Conservation (phyloP, 192 early-diverging fungal species). For the Oehlia diaphana region DNA sequence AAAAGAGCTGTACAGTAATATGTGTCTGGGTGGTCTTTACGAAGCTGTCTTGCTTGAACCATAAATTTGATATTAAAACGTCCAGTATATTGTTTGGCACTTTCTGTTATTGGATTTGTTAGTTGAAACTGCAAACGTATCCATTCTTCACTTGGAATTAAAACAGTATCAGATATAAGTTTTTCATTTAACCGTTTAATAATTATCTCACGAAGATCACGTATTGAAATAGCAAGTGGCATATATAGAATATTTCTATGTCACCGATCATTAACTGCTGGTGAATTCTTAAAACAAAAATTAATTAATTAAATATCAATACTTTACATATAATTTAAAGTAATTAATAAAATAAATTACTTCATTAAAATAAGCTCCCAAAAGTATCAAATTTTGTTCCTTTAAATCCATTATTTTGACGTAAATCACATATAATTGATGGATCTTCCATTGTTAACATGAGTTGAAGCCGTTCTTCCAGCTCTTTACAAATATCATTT, state of each 20-base stretch:
- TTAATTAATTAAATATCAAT: neutral
- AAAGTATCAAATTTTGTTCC: neutral
- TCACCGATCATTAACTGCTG: neutral
- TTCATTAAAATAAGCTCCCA: constrained; percentile 5
- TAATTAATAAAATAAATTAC: neutral
- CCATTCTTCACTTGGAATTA: too few species aligned
- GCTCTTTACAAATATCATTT: neutral
- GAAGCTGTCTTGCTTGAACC: too few species aligned
- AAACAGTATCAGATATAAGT: neutral
- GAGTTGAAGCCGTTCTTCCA: neutral
- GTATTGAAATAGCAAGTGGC: too few species aligned
- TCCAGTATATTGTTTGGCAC: too few species aligned
- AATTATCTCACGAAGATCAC: neutral
- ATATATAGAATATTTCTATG: neutral
- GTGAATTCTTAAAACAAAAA: neutral
- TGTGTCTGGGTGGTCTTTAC: too few species aligned
- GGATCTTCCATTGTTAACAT: neutral
- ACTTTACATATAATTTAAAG: neutral
- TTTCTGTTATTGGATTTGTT: too few species aligned
- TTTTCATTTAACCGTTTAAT: neutral
- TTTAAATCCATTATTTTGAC: too few species aligned
- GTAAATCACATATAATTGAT: neutral
- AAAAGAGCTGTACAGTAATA: too few species aligned
- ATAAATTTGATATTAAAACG: too few species aligned
- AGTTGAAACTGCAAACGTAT: too few species aligned